Base-by-base conservation (phyloP, 2,329 filamentous ascomycete genomes). In the Trichoderma cornu-damae region DNA sequence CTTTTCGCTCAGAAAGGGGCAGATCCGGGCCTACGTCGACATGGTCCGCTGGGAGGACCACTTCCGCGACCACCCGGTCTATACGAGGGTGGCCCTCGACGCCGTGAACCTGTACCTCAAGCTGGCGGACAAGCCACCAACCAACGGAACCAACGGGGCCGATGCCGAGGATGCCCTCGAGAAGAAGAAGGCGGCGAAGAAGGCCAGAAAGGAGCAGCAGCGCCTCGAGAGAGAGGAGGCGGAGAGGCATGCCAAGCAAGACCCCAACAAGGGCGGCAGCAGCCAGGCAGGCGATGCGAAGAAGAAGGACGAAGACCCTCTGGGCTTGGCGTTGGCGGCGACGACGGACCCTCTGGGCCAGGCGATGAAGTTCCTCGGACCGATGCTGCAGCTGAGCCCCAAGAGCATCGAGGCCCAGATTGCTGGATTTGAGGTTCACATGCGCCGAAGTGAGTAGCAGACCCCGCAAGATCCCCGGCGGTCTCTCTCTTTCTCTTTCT, bases 41-140 rank as follows among this genome's bases (percentile, higher is more conserved):
- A 96, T 99, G 90, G 80, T 99, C 46, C 84, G 88, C 65, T 99
- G 94, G 95, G 93, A 97, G 70, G 92, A 99, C 69, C 84, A 86
- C 61, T 75, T 97, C 43, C 86, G 91, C 55, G 89, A 96, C 66
- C 94, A 99, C 70, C 94, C 94, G 1, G 96, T 96, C 76, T 99
- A 89, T 74, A 87, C 88, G 4, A 82, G 90, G 43, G 89, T 90
- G 48, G 93, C 94, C 1, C 77, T 96, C 22, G 85, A 86, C 53
- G 92, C 93, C 5, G 82, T 96, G 60, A 83, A 86, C 60, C 79
- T 95, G 30, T 97, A 96, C 70, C 69, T 96, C 26, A 78, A 84
- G 62, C 79, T 99, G 63, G 79, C 88, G 61, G 93, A 96, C 65
- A 83, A 88, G 61, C 88, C 88, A 1, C 76, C 85, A 56, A 75